Evolutionary conservation across 805 yeast genomes (phyloP).

Genomic region (Lipomyces oligophaga): DNA sequence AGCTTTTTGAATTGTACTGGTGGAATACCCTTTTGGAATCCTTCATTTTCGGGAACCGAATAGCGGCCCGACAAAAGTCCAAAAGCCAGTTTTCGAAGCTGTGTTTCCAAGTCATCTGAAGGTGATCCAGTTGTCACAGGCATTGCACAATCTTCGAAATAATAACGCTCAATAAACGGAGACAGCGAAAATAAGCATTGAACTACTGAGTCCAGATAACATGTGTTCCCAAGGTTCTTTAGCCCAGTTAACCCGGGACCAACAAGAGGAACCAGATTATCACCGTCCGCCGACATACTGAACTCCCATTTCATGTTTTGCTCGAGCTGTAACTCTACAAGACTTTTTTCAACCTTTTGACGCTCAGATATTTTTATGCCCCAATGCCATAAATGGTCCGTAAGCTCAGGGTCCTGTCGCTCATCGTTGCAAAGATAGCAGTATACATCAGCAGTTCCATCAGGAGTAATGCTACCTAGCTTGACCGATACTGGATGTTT

Average conservation of each 20-base stretch:
- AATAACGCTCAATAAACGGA: conserved; percentile 35
- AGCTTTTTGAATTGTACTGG: conserved; percentile 73
- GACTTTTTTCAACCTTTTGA: conserved; percentile 77
- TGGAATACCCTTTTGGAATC: conserved; percentile 68
- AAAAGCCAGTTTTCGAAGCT: conserved; percentile 71
- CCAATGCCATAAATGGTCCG: conserved; percentile 49
- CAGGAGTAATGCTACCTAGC: conserved; percentile 78
- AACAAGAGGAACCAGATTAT: conserved; percentile 56
- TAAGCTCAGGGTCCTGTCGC: conserved; percentile 63
- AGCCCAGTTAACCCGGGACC: conserved; percentile 82
- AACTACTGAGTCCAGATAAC: conserved; percentile 78
- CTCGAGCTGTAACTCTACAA: conserved; percentile 86
- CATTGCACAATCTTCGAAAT: conserved; percentile 25
- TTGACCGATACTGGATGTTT: conserved; percentile 84
- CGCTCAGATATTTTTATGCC: conserved; percentile 59
- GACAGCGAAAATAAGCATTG: conserved; percentile 59
- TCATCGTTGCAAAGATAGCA: conserved; percentile 91
- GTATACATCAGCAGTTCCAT: conserved; percentile 66
- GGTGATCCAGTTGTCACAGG: conserved; percentile 45
- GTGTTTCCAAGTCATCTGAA: conserved; percentile 63
- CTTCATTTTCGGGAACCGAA: conserved; percentile 44
- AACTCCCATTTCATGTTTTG: conserved; percentile 94
- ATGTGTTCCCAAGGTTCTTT: conserved; percentile 87
- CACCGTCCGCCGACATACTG: conserved; percentile 71
- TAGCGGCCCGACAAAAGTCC: conserved; percentile 75